phyloP scores from a whole-genome alignment of 2,329 filamentous ascomycete genomes.

The Hypoxylon sp. region DNA sequence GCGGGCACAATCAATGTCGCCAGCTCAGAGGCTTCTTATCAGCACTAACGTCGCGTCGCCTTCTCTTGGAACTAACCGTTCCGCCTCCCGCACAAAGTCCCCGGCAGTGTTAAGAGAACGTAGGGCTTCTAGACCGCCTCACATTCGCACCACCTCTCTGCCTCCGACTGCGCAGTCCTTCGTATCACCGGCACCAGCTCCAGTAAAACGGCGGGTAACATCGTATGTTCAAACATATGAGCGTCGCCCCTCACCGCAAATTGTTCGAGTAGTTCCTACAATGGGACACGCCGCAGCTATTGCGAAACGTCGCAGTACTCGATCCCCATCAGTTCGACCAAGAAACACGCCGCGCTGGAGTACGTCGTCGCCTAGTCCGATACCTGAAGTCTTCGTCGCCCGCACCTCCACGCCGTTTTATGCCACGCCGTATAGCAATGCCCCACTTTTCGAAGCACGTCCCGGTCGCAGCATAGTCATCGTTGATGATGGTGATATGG shows the following conservation, averaged over 20 bases:
- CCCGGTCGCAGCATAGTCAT: conserved; percentile 51
- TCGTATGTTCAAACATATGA: conserved; percentile 60
- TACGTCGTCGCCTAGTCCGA: conserved; percentile 62
- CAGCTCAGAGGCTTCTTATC: conserved; percentile 54
- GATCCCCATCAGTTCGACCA: conserved; percentile 68
- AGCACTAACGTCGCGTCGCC: conserved; percentile 54
- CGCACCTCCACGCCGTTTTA: conserved; percentile 74
- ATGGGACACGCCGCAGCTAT: conserved; percentile 51
- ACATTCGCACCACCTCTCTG: conserved; percentile 68
- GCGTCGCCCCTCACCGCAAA: conserved; percentile 59
- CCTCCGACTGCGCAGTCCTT: conserved; percentile 60
- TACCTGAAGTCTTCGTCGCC: conserved; percentile 55
- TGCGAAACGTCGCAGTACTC: conserved; percentile 65
- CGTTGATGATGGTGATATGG: conserved; percentile 51
- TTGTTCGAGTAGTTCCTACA: conserved; percentile 50
- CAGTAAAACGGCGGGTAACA: conserved; percentile 62
- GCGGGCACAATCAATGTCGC: conserved; percentile 60
- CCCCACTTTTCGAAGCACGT: conserved; percentile 62
- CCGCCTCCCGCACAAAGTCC: conserved; percentile 59
- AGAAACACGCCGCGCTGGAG: conserved; percentile 71
- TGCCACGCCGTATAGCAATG: conserved; percentile 80
- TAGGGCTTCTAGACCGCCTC: conserved; percentile 62
- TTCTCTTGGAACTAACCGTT: conserved; percentile 56
- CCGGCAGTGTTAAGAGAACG: conserved; percentile 58
- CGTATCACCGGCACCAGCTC: conserved; percentile 60